phyloP scores from a whole-genome alignment of 192 early-diverging fungal genomes.

The Gonapodya prolifera region DNA sequence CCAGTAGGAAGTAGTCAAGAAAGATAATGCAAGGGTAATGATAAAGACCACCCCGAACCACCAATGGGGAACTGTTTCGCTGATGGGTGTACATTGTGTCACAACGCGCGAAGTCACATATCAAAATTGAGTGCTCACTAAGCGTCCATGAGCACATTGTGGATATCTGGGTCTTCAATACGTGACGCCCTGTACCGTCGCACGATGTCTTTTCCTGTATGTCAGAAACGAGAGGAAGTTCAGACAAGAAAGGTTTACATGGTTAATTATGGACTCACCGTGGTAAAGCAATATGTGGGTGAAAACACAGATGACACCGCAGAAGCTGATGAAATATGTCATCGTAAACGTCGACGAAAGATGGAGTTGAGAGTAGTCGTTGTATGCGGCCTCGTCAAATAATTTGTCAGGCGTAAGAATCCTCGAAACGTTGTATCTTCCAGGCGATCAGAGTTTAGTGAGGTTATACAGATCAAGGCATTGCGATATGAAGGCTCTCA shows the following conservation, averaged over 20 bases:
- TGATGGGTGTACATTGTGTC: no score
- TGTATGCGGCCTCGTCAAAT: constrained; percentile 41
- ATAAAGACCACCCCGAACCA: constrained; percentile 45
- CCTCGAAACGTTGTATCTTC: constrained; percentile 34
- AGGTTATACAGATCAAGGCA: no score
- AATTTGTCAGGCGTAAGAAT: constrained; percentile 29
- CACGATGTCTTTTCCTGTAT: constrained; percentile 51
- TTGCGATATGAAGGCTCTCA: no score
- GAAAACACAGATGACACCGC: constrained; percentile 51
- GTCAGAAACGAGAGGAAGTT: no score
- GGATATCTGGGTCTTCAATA: constrained; percentile 53
- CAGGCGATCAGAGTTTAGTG: no score
- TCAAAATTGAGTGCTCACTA: constrained; percentile 21
- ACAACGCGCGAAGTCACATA: no score
- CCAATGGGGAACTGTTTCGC: constrained; percentile 62
- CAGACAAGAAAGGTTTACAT: no score
- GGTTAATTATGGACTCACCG: no score
- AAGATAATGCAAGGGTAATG: background rate
- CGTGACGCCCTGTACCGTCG: constrained; percentile 41
- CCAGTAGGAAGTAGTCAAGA: background rate
- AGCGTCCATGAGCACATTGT: constrained; percentile 54
- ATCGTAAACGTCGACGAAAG: constrained; percentile 57
- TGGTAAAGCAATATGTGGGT: constrained; percentile 49
- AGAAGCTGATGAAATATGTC: constrained; percentile 53
- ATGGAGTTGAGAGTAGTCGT: constrained; percentile 43